These are phyloP conservation scores for Capsicum pubescens DNA, from an alignment of 257 asterid species.

Conservation along the genomic window DNA sequence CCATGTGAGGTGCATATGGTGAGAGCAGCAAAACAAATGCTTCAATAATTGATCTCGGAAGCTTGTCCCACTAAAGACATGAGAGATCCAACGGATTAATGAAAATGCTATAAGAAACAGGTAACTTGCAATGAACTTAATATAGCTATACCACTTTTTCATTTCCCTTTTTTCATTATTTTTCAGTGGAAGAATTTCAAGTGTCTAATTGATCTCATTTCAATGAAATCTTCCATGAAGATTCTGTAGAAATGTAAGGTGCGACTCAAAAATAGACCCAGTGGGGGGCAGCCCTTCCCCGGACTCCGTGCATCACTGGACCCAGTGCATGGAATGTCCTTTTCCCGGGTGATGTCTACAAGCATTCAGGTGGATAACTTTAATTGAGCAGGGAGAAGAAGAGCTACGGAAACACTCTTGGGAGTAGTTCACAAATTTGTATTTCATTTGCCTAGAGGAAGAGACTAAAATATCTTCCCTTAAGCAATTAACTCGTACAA, in stretches of 20 bases:
- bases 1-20: slow-evolving; percentile 98
- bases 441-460: neutral
- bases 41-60: slow-evolving; percentile 70
- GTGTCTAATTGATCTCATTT: slow-evolving; percentile 10
- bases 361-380: neutral
- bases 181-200: neutral
- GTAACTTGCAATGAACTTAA: neutral
- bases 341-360: slow-evolving; percentile 18
- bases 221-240: neutral
- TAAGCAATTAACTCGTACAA: neutral
- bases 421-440: neutral
- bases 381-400: neutral
- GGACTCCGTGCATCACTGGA: neutral
- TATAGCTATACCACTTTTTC: neutral
- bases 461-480: slow-evolving; percentile 16
- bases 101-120: neutral
- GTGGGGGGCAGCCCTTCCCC: neutral
- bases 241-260: neutral
- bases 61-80: slow-evolving; percentile 83
- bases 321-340: neutral
- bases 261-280: neutral
- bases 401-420: neutral
- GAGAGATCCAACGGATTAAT: slow-evolving; percentile 31
- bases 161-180: neutral
- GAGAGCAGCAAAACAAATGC: slow-evolving; percentile 81